A percentile compares a stretch with the other conserved stretches of the same genome.
Evolutionary conservation across 768 basidiomycete species (phyloP).

Genomic region (Panaeolus papilionaceus): DNA sequence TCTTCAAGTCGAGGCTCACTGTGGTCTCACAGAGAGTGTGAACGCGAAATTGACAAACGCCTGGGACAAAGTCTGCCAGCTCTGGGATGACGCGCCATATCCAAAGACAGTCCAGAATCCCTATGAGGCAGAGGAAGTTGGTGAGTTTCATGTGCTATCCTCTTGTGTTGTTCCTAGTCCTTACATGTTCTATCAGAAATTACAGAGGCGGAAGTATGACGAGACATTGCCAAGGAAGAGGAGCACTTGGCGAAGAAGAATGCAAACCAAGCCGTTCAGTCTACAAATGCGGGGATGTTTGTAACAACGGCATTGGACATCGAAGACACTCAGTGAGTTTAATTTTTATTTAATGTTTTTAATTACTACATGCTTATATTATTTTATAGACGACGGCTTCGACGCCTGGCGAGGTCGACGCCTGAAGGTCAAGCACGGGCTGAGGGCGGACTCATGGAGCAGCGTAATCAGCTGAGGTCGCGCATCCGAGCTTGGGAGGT

Average conservation of each 20-base stretch:
- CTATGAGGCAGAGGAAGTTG: constrained; percentile 10
- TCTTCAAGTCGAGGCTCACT: constrained; percentile 21
- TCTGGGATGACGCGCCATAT: constrained; percentile 22
- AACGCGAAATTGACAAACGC: background rate
- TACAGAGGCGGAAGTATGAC: background rate
- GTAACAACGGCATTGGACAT: background rate
- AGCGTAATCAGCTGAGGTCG: constrained; percentile 15
- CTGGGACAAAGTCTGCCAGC: constrained; percentile 22
- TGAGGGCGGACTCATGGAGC: constrained; percentile 17
- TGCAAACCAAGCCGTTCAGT: background rate
- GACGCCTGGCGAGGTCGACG: background rate
- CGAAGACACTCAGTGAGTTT: constrained; percentile 8
- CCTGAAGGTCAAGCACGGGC: background rate
- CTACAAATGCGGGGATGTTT: constrained; percentile 7
- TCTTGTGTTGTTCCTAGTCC: too few relatives aligned
- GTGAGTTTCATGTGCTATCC: too few relatives aligned
- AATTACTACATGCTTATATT: background rate
- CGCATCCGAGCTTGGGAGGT: constrained; percentile 22
- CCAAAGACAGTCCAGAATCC: constrained; percentile 24
- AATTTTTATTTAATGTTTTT: background rate
- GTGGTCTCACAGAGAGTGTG: constrained; percentile 14
- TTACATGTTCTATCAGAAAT: background rate
- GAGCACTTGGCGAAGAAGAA: background rate
- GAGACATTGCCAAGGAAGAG: constrained; percentile 2
- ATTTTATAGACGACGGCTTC: background rate